Conservation (phyloP, 148 eudicot species). For the Rhododendron kiyosumense region DNA sequence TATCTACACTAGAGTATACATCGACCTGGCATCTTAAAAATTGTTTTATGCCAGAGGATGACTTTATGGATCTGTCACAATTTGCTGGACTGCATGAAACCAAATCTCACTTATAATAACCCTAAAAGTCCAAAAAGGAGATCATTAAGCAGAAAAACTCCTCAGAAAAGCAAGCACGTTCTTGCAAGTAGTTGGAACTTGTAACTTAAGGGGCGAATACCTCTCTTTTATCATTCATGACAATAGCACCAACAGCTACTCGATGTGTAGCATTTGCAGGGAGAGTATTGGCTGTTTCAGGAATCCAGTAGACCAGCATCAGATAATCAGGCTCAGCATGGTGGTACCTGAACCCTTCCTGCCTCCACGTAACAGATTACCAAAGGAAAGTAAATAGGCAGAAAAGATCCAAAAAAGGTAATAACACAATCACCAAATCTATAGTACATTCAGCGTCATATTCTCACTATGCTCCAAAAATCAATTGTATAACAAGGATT, state of each 20-base stretch:
- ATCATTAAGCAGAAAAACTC: not conserved
- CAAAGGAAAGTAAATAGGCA: not conserved
- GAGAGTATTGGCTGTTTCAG: constrained; percentile 50
- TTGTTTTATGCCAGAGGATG: not conserved
- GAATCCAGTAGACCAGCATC: constrained; percentile 85
- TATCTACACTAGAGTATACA: not conserved
- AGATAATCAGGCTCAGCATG: constrained; percentile 78
- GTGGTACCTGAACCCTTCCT: constrained; percentile 88
- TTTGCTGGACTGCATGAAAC: not conserved
- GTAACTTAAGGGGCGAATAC: constrained; percentile 22
- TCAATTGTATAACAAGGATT: not conserved
- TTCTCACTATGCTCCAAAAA: not conserved
- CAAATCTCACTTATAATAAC: not conserved
- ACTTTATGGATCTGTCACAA: not conserved
- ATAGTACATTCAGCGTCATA: not conserved
- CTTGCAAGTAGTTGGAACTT: not conserved
- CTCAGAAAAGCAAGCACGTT: not conserved
- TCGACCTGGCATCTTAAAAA: not conserved
- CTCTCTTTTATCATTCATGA: constrained; percentile 68
- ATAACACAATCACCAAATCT: not conserved
- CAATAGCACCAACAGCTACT: constrained; percentile 68
- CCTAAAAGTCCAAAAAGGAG: not conserved
- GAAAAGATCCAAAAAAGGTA: not conserved
- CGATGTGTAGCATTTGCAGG: constrained; percentile 84
- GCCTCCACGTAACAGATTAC: constrained; percentile 19